Evolutionary conservation across 2,329 filamentous ascomycete species (phyloP).

Genomic region (Aspergillus awamori): DNA sequence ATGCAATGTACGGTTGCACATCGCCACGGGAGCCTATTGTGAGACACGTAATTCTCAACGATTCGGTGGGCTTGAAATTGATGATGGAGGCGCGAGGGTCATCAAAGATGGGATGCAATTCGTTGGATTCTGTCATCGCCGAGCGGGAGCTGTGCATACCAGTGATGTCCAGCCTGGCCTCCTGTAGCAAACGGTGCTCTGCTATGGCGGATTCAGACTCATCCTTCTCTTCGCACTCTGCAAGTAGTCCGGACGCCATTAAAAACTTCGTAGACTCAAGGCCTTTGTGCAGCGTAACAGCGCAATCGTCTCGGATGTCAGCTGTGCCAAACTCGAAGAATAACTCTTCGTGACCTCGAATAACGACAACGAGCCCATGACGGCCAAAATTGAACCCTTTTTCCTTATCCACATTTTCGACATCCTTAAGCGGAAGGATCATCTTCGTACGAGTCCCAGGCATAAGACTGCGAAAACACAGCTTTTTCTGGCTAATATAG

Average conservation of each 20-base stretch:
- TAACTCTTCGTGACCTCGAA: conserved; percentile 89
- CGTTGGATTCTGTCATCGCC: conserved; percentile 35
- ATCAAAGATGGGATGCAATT: conserved; percentile 79
- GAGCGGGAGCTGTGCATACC: conserved; percentile 34
- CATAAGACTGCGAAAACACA: conserved; percentile 91
- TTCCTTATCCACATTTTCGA: conserved; percentile 92
- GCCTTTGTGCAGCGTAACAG: conserved; percentile 75
- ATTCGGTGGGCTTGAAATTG: conserved; percentile 81
- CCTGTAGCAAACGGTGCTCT: conserved; percentile 78
- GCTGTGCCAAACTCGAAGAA: conserved; percentile 89
- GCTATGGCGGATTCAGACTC: conserved; percentile 74
- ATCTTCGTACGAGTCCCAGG: conserved; percentile 90
- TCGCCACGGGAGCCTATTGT: conserved; percentile 96
- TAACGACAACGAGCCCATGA: conserved; percentile 86
- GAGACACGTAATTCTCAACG: conserved; percentile 84
- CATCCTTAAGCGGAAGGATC: conserved; percentile 84
- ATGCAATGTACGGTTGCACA: conserved; percentile 94
- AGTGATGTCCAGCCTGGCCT: conserved; percentile 62
- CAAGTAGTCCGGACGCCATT: conserved; percentile 68
- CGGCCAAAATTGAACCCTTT: conserved; percentile 93
- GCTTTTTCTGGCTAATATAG: conserved; percentile 82
- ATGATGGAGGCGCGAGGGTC: conserved; percentile 85
- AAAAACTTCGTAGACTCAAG: conserved; percentile 74
- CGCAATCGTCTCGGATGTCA: conserved; percentile 84
- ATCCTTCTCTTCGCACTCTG: conserved; percentile 69